phyloP scores from a whole-genome alignment of 2,329 filamentous ascomycete species.

The Aureobasidium sp. region DNA sequence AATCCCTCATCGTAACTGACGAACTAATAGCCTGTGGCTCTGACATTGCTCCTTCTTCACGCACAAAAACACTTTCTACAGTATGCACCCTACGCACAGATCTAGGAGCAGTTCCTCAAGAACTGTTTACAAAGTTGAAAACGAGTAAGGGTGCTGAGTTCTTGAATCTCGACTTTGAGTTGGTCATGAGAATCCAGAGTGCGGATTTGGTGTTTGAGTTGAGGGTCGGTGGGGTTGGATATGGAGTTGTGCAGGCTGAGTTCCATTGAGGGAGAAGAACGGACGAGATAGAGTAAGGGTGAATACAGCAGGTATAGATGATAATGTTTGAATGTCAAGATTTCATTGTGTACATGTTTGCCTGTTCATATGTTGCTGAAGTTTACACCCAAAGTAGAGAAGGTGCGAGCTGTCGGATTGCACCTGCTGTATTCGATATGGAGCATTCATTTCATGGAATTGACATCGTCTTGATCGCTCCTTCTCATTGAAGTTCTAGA shows the following conservation, averaged over 20 bases:
- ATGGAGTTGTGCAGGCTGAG: slow-evolving; percentile 69
- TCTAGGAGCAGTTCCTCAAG: slow-evolving; percentile 65
- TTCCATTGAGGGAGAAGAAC: slow-evolving; percentile 53
- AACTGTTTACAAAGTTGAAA: slow-evolving; percentile 65
- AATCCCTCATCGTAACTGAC: slow-evolving; percentile 63
- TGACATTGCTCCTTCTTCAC: slow-evolving; percentile 54
- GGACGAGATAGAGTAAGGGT: background rate
- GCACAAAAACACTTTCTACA: slow-evolving; percentile 50
- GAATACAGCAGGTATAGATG: too few relatives aligned
- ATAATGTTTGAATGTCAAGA: too few relatives aligned
- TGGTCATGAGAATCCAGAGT: slow-evolving; percentile 77
- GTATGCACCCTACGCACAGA: slow-evolving; percentile 79
- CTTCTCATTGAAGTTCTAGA: background rate
- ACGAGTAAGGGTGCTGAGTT: slow-evolving; percentile 76
- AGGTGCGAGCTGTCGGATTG: too few relatives aligned
- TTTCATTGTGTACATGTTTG: too few relatives aligned
- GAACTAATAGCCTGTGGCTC: slow-evolving; percentile 70
- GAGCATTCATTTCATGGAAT: too few relatives aligned
- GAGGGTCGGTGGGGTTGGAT: slow-evolving; percentile 70
- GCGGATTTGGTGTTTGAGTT: slow-evolving; percentile 71
- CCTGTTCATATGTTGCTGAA: too few relatives aligned
- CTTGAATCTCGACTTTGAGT: slow-evolving; percentile 73
- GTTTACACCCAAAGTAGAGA: too few relatives aligned
- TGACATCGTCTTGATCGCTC: too few relatives aligned
- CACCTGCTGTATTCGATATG: too few relatives aligned